Evolutionary conservation across 495 filamentous ascomycete species (phyloP), one percentile per base, ranked within the genome.

Genomic region (Aspergillus incahuasiensis): DNA sequence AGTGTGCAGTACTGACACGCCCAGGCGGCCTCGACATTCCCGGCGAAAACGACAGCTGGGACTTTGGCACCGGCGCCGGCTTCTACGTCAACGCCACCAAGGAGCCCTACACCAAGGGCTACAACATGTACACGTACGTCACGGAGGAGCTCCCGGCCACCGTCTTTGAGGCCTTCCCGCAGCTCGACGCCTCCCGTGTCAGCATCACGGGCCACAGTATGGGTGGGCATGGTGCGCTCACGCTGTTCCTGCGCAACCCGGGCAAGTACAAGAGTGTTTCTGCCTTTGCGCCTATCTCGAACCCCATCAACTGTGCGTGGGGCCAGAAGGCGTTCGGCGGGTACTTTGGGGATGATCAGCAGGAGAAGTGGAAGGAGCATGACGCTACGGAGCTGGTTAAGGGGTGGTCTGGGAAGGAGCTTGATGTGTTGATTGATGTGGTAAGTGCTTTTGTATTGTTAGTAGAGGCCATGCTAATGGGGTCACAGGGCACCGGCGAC

Each of bases 141-240:
- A 84, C 87, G 0, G 65, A 77, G 22, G 94, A 98, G 65, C 81
- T 98, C 9, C 92, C 92, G 0, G 61, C 73, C n/a, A 74, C 84
- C 0, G 79, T 97, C 8, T 95, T 91, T 69, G 68, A 64, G 12
- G 72, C 78, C 4, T 89, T 88, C 61, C 70, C 77, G 13, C 72
- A 83, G 63, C 69, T 98, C 2, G 91, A 96, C 67, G 48, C 65
- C 0, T 72, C 61, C 15, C 73, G 85, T 0, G 82, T 96, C 34
- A 85, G 85, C 64, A 92, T 98, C 60, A 91, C 86, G 34, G 94
- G 94, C 3, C 94, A 97, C 70, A 87, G 82, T 63, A 98, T 98
- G 94, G 94, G 94, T 62, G 94, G 94, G 0, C 94, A 97, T 71
- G 94, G 94, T 20, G 94, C 94, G 45, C 74, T 98, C 59, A 96